Evolutionary conservation across 2,329 filamentous ascomycete genomes (phyloP).

Genomic region (Aspergillus clavatus): DNA sequence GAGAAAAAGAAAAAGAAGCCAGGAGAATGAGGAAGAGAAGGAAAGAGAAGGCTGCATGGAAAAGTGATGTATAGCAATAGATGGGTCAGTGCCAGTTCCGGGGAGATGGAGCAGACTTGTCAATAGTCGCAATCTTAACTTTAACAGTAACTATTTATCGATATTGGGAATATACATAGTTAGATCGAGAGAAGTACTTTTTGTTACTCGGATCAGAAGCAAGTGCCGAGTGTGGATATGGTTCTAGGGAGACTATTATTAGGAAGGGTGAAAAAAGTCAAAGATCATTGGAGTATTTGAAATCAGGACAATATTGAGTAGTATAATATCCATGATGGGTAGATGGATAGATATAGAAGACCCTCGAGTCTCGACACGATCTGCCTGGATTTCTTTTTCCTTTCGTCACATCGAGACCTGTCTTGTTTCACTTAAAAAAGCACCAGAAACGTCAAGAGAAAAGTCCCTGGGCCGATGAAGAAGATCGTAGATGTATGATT

Average conservation of each 20-base stretch:
- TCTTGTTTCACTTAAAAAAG: neutral
- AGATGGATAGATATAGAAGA: too few relatives aligned
- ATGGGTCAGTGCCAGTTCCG: neutral
- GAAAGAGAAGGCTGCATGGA: constrained; percentile 1
- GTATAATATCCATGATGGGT: too few relatives aligned
- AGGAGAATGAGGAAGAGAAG: neutral
- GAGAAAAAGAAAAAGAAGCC: neutral
- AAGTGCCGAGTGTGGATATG: too few relatives aligned
- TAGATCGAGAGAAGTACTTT: too few relatives aligned
- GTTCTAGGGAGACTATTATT: too few relatives aligned
- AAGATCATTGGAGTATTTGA: too few relatives aligned
- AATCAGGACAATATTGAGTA: too few relatives aligned
- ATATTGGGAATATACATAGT: too few relatives aligned
- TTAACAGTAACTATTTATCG: neutral
- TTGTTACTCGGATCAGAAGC: too few relatives aligned
- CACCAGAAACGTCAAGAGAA: neutral
- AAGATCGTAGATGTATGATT: constrained; percentile 4
- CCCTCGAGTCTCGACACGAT: too few relatives aligned
- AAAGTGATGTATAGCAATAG: constrained; percentile 4
- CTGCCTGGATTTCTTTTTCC: too few relatives aligned
- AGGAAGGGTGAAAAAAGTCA: too few relatives aligned
- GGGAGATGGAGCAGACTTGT: neutral
- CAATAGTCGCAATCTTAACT: neutral
- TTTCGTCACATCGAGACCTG: neutral
- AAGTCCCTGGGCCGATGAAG: neutral